Evolutionary conservation across 768 basidiomycete species (phyloP).

Genomic region (Kwoniella dendrophila): DNA sequence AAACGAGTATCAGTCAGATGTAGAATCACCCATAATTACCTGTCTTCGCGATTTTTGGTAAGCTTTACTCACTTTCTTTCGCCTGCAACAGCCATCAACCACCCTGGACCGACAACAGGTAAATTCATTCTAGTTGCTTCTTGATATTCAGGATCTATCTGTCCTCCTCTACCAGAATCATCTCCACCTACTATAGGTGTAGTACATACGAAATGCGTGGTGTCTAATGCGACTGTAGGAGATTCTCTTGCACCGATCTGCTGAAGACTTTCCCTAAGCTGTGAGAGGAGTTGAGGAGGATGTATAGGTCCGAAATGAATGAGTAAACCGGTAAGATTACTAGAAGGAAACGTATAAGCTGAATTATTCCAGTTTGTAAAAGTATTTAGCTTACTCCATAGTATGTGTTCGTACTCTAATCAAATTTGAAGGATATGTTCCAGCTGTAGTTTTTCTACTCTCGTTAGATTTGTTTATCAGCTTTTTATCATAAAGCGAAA

Average conservation of each 20-base stretch:
- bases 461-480: no score
- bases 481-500: no score
- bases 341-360: slow-evolving; percentile 40
- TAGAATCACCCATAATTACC: no score
- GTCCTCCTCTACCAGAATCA: slow-evolving; percentile 62
- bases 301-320: slow-evolving; percentile 93
- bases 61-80: slow-evolving; percentile 83
- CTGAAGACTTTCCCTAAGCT: slow-evolving; percentile 74
- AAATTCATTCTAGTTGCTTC: slow-evolving; percentile 91
- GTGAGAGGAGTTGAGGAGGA: slow-evolving; percentile 73
- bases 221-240: slow-evolving; percentile 93
- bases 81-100: slow-evolving; percentile 84
- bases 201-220: slow-evolving; percentile 96
- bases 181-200: slow-evolving; percentile 68
- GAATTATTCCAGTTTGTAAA: neutral
- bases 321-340: slow-evolving; percentile 88
- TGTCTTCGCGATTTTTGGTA: no score
- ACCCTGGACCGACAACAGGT: slow-evolving; percentile 90
- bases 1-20: neutral
- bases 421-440: slow-evolving; percentile 81
- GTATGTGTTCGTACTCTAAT: slow-evolving; percentile 86
- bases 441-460: slow-evolving; percentile 71
- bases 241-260: slow-evolving; percentile 90
- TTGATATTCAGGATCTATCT: slow-evolving; percentile 75
- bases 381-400: slow-evolving; percentile 60